Evolutionary conservation across 805 yeast genomes (phyloP).

Genomic region (Schwanniomyces pseudopolymorphus): DNA sequence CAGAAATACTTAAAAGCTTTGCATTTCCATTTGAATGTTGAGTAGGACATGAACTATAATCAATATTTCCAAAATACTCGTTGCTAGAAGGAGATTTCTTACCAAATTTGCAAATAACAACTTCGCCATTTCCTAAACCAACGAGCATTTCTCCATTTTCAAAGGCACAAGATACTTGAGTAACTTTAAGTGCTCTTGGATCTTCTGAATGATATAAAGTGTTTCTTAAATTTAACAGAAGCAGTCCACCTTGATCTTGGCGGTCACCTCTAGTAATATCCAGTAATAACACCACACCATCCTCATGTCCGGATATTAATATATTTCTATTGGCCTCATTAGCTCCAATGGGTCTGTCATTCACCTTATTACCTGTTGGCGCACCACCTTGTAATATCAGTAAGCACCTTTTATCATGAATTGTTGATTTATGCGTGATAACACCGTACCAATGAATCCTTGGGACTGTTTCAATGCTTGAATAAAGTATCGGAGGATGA

Average conservation of each 20-base stretch:
- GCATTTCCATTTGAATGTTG: conserved; percentile 36
- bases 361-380: conserved; percentile 40
- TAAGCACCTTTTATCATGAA: conserved; percentile 38
- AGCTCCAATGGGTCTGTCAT: conserved; percentile 27
- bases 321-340: conserved; percentile 44
- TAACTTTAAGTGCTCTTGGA: conserved; percentile 45
- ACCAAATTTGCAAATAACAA: conserved; percentile 71
- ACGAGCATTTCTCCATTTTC: conserved; percentile 75
- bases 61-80: conserved; percentile 8
- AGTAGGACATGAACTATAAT: conserved; percentile 27
- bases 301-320: conserved; percentile 83
- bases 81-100: conserved; percentile 16
- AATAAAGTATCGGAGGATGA: conserved; percentile 65
- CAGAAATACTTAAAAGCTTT: conserved; percentile 49
- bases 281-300: conserved; percentile 80
- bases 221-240: conserved; percentile 34
- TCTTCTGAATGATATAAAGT: conserved; percentile 28
- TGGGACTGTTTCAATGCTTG: conserved; percentile 52
- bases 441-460: conserved; percentile 78
- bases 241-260: conserved; percentile 27
- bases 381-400: conserved; percentile 77
- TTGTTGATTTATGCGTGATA: conserved; percentile 39
- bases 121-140: conserved; percentile 68
- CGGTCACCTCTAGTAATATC: conserved; percentile 77
- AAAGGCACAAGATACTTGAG: conserved; percentile 69